Conservation (phyloP, 1,139 yeast genomes). For the Schizosaccharomyces versatilis region DNA sequence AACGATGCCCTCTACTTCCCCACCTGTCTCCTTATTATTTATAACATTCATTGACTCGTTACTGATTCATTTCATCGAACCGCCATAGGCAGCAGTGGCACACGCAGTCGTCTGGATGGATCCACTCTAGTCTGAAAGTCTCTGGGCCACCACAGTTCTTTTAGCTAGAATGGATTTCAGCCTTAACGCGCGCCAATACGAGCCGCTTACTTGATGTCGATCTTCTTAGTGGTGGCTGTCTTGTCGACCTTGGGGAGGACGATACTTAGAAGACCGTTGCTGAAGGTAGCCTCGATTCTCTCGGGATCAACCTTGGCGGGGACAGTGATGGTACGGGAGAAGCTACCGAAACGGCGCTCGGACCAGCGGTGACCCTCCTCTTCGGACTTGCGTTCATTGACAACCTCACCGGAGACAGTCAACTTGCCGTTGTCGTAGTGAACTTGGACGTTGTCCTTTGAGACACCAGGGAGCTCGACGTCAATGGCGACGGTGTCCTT, state of each 20-base stretch:
- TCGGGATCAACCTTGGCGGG: conserved; percentile 26
- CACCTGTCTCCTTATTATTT: no score
- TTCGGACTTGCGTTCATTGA: not conserved
- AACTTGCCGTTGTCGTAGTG: not conserved
- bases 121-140: no score
- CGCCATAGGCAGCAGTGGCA: no score
- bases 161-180: no score
- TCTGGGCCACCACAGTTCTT: no score
- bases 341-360: conserved; percentile 12
- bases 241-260: conserved; percentile 25
- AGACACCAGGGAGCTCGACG: conserved; percentile 2
- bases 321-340: conserved; percentile 12
- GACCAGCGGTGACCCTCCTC: not conserved
- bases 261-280: conserved; percentile 31
- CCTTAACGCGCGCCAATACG: not conserved
- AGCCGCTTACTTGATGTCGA: conserved; percentile 3
- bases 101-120: no score
- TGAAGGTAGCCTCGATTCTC: conserved; percentile 29
- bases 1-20: no score
- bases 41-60: no score
- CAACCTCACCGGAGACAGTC: not conserved
- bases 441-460: not conserved
- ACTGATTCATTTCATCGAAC: no score
- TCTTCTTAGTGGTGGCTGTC: conserved; percentile 4
- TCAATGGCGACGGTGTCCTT: not conserved